Evolutionary conservation across 2,329 filamentous ascomycete species (phyloP).

Genomic region (Aspergillus ochraceus): DNA sequence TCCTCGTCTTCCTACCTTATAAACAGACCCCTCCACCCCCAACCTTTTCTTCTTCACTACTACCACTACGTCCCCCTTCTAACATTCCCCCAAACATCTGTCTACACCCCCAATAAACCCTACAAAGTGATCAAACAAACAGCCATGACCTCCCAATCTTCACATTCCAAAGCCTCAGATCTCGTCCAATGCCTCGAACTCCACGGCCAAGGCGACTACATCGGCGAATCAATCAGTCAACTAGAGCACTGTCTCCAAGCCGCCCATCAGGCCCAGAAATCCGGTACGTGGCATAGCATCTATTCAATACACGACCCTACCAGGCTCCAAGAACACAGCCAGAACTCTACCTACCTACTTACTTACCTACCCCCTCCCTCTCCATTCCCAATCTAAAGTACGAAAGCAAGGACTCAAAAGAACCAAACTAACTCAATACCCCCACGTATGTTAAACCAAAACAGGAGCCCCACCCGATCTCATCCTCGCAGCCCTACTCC

Average conservation of each 20-base stretch:
- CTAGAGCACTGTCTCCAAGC: conserved; percentile 36
- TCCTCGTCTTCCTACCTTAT: neutral
- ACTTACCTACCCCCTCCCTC: neutral
- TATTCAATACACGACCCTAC: too few relatives aligned
- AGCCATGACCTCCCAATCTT: conserved; percentile 11
- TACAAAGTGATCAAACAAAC: neutral
- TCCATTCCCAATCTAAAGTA: too few relatives aligned
- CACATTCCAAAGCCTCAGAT: conserved; percentile 18
- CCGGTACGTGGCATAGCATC: conserved; percentile 14
- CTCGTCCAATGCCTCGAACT: conserved; percentile 27
- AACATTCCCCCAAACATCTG: neutral
- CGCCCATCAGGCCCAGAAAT: conserved; percentile 30
- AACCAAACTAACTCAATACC: too few relatives aligned
- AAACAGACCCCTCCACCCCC: too few relatives aligned
- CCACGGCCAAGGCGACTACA: conserved; percentile 36
- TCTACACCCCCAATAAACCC: neutral
- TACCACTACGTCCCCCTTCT: too few relatives aligned
- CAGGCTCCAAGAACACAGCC: too few relatives aligned
- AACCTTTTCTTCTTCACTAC: too few relatives aligned
- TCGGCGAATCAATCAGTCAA: conserved; percentile 37
- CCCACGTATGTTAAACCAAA: neutral
- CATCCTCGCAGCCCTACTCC: conserved; percentile 41
- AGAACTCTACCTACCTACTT: too few relatives aligned
- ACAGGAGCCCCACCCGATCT: conserved; percentile 25
- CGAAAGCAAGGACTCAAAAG: too few relatives aligned